phyloP scores from a whole-genome alignment of 148 eudicot genomes.

The Rhododendron griersonianum region DNA sequence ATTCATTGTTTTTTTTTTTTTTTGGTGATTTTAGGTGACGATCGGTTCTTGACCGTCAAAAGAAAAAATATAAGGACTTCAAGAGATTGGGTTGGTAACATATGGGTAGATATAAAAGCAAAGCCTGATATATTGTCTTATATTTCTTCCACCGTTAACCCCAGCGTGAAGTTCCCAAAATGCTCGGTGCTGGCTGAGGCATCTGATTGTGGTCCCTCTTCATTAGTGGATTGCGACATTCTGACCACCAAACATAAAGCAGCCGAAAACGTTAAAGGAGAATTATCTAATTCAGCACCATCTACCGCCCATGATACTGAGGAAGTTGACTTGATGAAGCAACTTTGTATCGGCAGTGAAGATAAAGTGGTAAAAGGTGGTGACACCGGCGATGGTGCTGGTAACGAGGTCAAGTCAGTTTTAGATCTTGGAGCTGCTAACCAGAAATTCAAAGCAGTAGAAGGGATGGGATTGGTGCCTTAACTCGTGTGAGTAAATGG shows the following conservation, averaged over 20 bases:
- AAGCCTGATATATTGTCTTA: conserved; percentile 23
- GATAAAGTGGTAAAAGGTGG: neutral
- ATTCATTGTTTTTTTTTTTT: neutral
- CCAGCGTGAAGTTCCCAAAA: neutral
- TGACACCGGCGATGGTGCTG: conserved; percentile 4
- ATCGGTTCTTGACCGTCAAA: conserved; percentile 11
- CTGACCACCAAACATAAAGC: conserved; percentile 19
- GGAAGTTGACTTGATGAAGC: neutral
- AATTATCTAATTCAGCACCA: neutral
- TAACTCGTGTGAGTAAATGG: neutral
- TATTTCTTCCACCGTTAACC: conserved; percentile 15
- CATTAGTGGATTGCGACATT: neutral
- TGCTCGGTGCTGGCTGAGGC: conserved; percentile 1
- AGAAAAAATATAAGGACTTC: conserved; percentile 25
- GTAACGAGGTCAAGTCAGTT: conserved; percentile 4
- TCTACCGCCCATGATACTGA: neutral
- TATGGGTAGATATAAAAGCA: conserved; percentile 31
- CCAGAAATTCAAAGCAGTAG: conserved; percentile 5
- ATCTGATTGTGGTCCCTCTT: conserved; percentile 2
- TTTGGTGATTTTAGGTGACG: conserved; percentile 22
- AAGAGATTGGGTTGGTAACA: conserved; percentile 41
- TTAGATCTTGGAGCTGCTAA: conserved; percentile 8
- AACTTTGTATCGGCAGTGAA: neutral
- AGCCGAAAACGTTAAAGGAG: neutral
- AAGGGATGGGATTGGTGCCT: neutral